Evolutionary conservation across 257 asterid genomes (phyloP).

Genomic region (Oldenlandia corymbosa): DNA sequence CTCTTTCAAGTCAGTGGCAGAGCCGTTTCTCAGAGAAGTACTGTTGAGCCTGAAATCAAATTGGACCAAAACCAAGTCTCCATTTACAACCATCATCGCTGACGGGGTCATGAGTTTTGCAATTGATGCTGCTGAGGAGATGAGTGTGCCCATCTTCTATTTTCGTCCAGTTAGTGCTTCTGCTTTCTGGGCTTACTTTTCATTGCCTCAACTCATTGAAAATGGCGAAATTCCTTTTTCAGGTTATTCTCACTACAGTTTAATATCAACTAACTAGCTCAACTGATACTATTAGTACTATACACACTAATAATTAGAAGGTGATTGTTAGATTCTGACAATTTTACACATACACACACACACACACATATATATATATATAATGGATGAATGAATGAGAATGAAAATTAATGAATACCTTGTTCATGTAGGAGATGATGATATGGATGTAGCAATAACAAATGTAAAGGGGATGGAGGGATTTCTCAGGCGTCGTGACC

Average conservation of each 20-base stretch:
- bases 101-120: constrained; percentile 16
- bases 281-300: too few relatives aligned
- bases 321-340: too few relatives aligned
- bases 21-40: constrained; percentile 22
- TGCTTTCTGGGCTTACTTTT: constrained; percentile 26
- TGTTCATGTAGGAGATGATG: constrained; percentile 27
- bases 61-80: not conserved
- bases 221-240: constrained; percentile 28
- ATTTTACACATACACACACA: too few relatives aligned
- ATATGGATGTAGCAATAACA: constrained; percentile 37
- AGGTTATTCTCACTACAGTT: too few relatives aligned
- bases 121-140: constrained; percentile 13
- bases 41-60: not conserved
- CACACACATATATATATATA: too few relatives aligned
- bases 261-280: too few relatives aligned
- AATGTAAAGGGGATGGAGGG: constrained; percentile 63
- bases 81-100: constrained; percentile 17
- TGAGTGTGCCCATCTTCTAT: constrained; percentile 17
- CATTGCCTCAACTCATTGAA: constrained; percentile 22
- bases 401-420: not conserved
- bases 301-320: too few relatives aligned
- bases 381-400: too few relatives aligned
- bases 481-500: constrained; percentile 57
- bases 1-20: constrained; percentile 4
- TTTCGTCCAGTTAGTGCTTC: constrained; percentile 22